phyloP scores from a whole-genome alignment of 768 basidiomycete species.

The Trametes sanguinea region DNA sequence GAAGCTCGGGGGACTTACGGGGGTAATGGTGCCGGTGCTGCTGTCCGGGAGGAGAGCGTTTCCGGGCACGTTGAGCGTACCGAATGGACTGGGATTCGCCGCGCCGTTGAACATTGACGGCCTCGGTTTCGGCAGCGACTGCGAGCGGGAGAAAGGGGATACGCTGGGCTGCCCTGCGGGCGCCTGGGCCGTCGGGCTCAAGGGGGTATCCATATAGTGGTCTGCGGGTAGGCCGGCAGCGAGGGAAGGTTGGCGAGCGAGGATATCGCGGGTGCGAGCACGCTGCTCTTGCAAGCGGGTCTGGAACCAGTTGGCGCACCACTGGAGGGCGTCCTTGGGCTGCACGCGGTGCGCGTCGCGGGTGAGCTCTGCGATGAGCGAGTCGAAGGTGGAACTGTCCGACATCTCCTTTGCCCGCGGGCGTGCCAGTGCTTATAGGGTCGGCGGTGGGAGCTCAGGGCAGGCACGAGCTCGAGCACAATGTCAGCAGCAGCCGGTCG shows the following conservation, averaged over 20 bases:
- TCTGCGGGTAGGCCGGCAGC: constrained; percentile 56
- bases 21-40: constrained; percentile 24
- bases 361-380: constrained; percentile 80
- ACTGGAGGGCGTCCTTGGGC: constrained; percentile 90
- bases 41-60: constrained; percentile 70
- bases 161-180: constrained; percentile 43
- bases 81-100: constrained; percentile 66
- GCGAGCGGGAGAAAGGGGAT: constrained; percentile 54
- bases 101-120: constrained; percentile 56
- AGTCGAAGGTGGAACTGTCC: constrained; percentile 74
- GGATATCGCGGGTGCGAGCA: constrained; percentile 65
- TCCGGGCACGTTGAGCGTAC: constrained; percentile 76
- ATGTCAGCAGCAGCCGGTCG: too few relatives aligned
- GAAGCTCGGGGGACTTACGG: constrained; percentile 52
- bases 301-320: constrained; percentile 95
- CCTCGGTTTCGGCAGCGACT: constrained; percentile 47
- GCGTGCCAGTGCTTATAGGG: background rate
- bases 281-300: constrained; percentile 84
- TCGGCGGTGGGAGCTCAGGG: constrained; percentile 1
- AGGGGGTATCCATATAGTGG: constrained; percentile 57
- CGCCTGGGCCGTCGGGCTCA: constrained; percentile 35
- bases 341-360: constrained; percentile 84
- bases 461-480: background rate
- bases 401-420: constrained; percentile 2
- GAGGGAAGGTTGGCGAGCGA: constrained; percentile 54